Percentiles rank a stretch among this genome's conserved stretches.
Conservation (phyloP, 2,329 filamentous ascomycete genomes). For the Elsinoe necatrix region DNA sequence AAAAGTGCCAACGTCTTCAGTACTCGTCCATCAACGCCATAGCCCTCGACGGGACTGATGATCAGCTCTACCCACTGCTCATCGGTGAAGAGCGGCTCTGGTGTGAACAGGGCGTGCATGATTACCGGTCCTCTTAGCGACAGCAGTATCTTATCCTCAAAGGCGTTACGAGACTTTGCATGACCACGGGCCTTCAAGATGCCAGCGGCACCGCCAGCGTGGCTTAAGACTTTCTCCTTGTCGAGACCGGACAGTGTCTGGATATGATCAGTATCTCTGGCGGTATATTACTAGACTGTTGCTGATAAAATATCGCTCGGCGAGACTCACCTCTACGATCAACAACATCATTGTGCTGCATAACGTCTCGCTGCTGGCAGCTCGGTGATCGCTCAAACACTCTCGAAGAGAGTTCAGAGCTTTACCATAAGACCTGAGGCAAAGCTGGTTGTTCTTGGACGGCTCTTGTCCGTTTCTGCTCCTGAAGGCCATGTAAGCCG, state of each 20-base stretch:
- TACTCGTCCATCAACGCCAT: conserved; percentile 8
- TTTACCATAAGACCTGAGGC: conserved; percentile 2
- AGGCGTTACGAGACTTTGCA: conserved; percentile 2
- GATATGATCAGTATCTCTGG: background rate
- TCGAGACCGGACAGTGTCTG: background rate
- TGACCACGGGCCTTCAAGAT: conserved; percentile 12
- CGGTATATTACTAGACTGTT: too few relatives aligned
- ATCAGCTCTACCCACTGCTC: conserved; percentile 5
- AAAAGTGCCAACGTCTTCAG: background rate
- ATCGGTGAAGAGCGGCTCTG: conserved; percentile 8
- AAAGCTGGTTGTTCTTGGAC: background rate
- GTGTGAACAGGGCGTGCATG: conserved; percentile 11
- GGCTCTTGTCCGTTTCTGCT: background rate
- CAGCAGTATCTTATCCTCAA: conserved; percentile 10
- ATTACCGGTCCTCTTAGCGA: conserved; percentile 13
- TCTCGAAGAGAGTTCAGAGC: conserved; percentile 6
- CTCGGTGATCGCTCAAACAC: conserved; percentile 7
- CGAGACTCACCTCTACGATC: conserved; percentile 8
- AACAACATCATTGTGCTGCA: conserved; percentile 15
- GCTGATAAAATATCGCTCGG: too few relatives aligned
- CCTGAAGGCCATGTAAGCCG: conserved; percentile 10
- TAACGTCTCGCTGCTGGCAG: conserved; percentile 12
- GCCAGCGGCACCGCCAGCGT: conserved; percentile 14
- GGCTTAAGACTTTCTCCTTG: conserved; percentile 8
- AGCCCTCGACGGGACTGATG: conserved; percentile 5